Evolutionary conservation across 2,329 filamentous ascomycete species (phyloP).

Genomic region (Ambrosiella xylebori): DNA sequence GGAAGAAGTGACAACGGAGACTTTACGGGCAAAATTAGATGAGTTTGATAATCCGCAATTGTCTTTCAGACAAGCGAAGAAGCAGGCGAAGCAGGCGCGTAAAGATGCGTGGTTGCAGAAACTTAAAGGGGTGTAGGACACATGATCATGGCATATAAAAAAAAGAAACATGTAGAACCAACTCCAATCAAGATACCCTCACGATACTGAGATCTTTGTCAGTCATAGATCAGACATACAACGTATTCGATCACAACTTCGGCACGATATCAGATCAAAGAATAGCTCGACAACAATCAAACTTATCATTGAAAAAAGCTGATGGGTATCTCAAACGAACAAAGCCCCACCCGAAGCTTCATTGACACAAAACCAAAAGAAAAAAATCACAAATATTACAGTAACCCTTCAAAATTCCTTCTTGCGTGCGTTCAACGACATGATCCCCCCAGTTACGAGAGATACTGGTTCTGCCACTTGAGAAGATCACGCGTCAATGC

Average conservation of each 20-base stretch:
- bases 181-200: too few relatives aligned
- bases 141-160: background rate
- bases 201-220: too few relatives aligned
- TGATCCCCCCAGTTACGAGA: constrained; percentile 16
- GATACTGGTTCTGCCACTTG: constrained; percentile 66
- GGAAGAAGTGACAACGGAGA: constrained; percentile 52
- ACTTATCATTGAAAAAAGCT: too few relatives aligned
- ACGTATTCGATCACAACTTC: too few relatives aligned
- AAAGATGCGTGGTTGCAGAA: constrained; percentile 20
- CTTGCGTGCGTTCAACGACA: background rate
- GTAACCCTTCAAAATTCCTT: background rate
- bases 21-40: constrained; percentile 32
- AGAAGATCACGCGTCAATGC: constrained; percentile 61
- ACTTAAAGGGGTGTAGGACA: background rate
- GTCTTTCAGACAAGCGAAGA: constrained; percentile 54
- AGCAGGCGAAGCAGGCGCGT: constrained; percentile 42
- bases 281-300: too few relatives aligned
- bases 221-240: too few relatives aligned
- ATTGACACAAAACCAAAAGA: too few relatives aligned
- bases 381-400: background rate
- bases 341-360: too few relatives aligned
- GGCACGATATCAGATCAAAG: too few relatives aligned
- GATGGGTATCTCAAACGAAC: too few relatives aligned
- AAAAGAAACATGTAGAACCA: too few relatives aligned
- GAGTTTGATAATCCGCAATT: constrained; percentile 29